phyloP scores from a whole-genome alignment of 2,329 filamentous ascomycete genomes.

The Ophioceras dolichostomum region DNA sequence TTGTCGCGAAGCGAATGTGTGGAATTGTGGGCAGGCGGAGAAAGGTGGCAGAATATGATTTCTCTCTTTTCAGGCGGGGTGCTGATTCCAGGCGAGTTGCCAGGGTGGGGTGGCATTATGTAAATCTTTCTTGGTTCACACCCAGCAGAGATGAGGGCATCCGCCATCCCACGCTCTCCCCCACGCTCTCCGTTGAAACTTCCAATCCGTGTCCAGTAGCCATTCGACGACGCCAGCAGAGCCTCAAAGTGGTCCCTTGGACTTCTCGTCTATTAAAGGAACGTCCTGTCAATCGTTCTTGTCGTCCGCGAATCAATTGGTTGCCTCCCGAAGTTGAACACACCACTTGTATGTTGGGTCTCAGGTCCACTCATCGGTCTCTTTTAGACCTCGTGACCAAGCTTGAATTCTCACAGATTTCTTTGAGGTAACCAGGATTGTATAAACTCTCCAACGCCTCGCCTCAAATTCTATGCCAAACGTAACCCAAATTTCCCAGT shows the following conservation, averaged over 20 bases:
- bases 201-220: not conserved
- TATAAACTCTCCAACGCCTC: too few relatives aligned
- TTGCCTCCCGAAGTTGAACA: too few relatives aligned
- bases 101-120: too few relatives aligned
- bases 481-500: too few relatives aligned
- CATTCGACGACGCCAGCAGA: not conserved
- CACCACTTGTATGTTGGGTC: too few relatives aligned
- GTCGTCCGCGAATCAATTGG: slow-evolving; percentile 12
- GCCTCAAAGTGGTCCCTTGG: slow-evolving; percentile 1
- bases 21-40: slow-evolving; percentile 8
- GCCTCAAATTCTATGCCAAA: too few relatives aligned
- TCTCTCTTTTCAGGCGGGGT: too few relatives aligned
- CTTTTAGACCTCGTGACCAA: too few relatives aligned
- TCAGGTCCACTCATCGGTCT: too few relatives aligned
- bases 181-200: slow-evolving; percentile 3
- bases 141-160: not conserved
- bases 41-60: slow-evolving; percentile 5
- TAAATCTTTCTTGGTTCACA: not conserved
- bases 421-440: too few relatives aligned
- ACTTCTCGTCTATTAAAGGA: slow-evolving; percentile 2
- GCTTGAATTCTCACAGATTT: too few relatives aligned
- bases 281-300: slow-evolving; percentile 6
- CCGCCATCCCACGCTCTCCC: slow-evolving; percentile 4
- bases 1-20: slow-evolving; percentile 5
- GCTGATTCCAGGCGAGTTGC: too few relatives aligned